A percentile compares a stretch with the other conserved stretches of the same genome.
phyloP scores from a whole-genome alignment of 164 flowering plant species.

The Magnolia officinalis region DNA sequence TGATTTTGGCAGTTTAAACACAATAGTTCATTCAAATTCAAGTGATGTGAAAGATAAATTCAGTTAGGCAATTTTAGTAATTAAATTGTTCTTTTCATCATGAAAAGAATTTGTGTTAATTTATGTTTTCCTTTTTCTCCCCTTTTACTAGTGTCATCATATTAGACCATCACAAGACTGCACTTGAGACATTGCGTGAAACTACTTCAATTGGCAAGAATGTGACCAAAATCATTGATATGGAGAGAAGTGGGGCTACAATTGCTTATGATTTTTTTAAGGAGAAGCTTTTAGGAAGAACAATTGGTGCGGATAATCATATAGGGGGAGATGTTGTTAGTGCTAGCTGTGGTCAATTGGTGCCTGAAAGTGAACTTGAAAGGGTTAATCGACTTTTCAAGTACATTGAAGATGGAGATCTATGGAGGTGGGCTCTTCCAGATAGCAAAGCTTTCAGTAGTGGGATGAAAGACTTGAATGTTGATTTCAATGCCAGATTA shows the following conservation, averaged over 20 bases:
- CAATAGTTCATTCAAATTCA: not conserved
- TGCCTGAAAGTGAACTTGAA: slow-evolving; percentile 29
- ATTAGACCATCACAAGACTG: slow-evolving; percentile 89
- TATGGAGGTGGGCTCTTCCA: slow-evolving; percentile 80
- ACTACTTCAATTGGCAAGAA: slow-evolving; percentile 27
- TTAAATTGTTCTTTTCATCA: not conserved
- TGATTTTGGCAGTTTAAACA: not conserved
- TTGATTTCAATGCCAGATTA: slow-evolving; percentile 38
- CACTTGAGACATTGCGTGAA: slow-evolving; percentile 49
- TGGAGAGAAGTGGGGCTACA: slow-evolving; percentile 85
- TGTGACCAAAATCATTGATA: slow-evolving; percentile 56
- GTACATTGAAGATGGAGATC: slow-evolving; percentile 78
- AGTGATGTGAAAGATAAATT: not conserved
- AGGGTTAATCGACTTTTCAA: slow-evolving; percentile 49
- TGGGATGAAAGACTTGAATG: slow-evolving; percentile 73
- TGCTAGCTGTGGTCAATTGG: slow-evolving; percentile 8
- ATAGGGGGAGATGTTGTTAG: not conserved
- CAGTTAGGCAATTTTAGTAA: not conserved
- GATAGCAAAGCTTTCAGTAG: slow-evolving; percentile 80
- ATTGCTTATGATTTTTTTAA: slow-evolving; percentile 85
- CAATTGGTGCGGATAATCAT: not conserved
- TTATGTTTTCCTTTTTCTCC: not conserved
- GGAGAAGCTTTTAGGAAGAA: slow-evolving; percentile 29
- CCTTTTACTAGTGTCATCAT: slow-evolving; percentile 42
- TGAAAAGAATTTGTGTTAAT: not conserved